A percentile compares a stretch with the other conserved stretches of the same genome.
Conservation (phyloP, 2,329 filamentous ascomycete species). For the Plectosphaerella cucumerina region DNA sequence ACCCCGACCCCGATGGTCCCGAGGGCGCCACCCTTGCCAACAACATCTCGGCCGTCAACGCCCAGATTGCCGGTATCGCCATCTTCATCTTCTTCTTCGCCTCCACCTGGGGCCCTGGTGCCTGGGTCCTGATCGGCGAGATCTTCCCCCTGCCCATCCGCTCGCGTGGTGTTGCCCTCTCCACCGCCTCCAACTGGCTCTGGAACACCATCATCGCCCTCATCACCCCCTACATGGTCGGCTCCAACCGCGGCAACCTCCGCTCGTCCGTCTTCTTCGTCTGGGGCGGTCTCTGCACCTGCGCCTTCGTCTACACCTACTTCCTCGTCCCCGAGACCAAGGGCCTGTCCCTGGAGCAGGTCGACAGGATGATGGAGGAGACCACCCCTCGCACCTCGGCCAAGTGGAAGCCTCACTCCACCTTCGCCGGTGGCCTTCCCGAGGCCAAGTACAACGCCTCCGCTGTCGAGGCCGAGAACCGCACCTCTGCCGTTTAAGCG, state of each 20-base stretch:
- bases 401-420: constrained; percentile 70
- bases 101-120: constrained; percentile 78
- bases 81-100: constrained; percentile 95
- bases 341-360: constrained; percentile 73
- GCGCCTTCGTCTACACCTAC: constrained; percentile 61
- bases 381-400: constrained; percentile 70
- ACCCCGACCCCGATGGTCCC: constrained; percentile 34
- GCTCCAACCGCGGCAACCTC: constrained; percentile 57
- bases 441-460: constrained; percentile 24
- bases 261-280: constrained; percentile 70
- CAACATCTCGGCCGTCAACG: constrained; percentile 55
- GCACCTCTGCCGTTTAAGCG: constrained; percentile 24
- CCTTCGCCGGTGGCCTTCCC: constrained; percentile 53
- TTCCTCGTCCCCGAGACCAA: constrained; percentile 73
- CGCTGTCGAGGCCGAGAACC: constrained; percentile 22
- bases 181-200: constrained; percentile 87
- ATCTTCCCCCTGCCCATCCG: constrained; percentile 88
- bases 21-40: constrained; percentile 34
- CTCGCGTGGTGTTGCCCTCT: constrained; percentile 79
- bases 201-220: constrained; percentile 74
- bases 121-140: constrained; percentile 83
- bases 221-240: constrained; percentile 71
- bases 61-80: constrained; percentile 83
- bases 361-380: constrained; percentile 85
- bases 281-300: constrained; percentile 64